Evolutionary conservation across 1,139 yeast genomes (phyloP), one percentile per base, ranked within the genome.

Genomic region (Pichia sp.): DNA sequence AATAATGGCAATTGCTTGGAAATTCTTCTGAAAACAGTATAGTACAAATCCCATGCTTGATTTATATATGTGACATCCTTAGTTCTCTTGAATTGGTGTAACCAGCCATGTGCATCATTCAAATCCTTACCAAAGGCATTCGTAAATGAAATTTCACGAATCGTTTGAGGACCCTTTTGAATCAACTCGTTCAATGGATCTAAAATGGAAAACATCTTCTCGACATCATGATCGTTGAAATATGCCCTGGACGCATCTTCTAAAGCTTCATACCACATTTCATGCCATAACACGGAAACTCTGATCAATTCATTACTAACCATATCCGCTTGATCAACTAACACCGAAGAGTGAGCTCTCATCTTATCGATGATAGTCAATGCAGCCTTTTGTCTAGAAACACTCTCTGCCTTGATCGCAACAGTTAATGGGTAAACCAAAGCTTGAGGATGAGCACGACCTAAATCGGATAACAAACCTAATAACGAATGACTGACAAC

Each of bases 21-120:
- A 50, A 94, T 89, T 53, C 96, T 80, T 57, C 96, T 79, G 78
- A 93, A 93, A 4, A 93, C 96, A 56, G 86, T 86, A 65, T 91
- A 91, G 63, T 93, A 93, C 22, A 91, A 84, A 66, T 93, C 98
- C 99, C 99, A 93, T 0, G 98, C 98, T 65, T 91, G 98, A 60
- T 91, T 91, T 64, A 94, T 70, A 58, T 90, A 91, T 22, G 96
- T 85, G 40, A 85, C 77, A 62, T 94, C 99, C 51, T 83, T 85
- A 0, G 96, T 86, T 38, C 89, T 74, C 62, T 89, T 83, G 67
- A 80, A 94, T 59, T 89, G 88, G 62, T 83, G 72, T 1, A 91
- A 85, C 97, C 98, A 91, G 59, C 89, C 96, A 58, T 86, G 83
- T 0, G 99, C 99, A 67, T 91, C 96, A 24, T 83, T 83, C 52